phyloP scores from a whole-genome alignment of 768 basidiomycete species.

The Clathrus columnatus region DNA sequence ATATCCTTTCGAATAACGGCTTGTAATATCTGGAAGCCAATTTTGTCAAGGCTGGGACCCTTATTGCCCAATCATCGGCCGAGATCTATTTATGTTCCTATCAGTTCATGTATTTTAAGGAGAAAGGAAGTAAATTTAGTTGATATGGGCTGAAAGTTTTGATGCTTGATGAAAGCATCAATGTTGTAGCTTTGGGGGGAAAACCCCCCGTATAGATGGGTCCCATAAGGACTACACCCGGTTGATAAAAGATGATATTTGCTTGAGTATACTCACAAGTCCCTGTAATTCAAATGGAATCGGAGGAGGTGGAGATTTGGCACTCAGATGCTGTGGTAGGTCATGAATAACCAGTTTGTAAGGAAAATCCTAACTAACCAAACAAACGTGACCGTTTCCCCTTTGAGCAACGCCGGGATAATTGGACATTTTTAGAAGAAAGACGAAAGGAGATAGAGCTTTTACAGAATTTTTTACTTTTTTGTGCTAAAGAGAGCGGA shows the following conservation, averaged over 20 bases:
- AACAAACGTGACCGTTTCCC: neutral
- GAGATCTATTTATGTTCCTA: conserved; percentile 25
- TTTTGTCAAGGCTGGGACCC: conserved; percentile 30
- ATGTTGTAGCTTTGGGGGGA: too few species aligned
- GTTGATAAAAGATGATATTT: neutral
- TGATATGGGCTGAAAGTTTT: too few species aligned
- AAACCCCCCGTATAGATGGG: neutral
- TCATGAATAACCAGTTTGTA: neutral
- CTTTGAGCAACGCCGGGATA: neutral
- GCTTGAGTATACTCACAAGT: conserved; percentile 22
- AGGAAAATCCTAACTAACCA: neutral
- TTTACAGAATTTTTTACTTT: too few species aligned
- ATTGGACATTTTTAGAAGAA: neutral
- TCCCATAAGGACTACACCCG: neutral
- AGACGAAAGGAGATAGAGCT: neutral
- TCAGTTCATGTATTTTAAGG: neutral
- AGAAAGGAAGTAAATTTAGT: neutral
- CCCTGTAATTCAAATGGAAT: conserved; percentile 31
- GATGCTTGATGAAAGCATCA: too few species aligned
- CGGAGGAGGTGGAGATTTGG: conserved; percentile 21
- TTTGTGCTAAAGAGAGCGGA: neutral
- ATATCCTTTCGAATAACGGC: conserved; percentile 36
- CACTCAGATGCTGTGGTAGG: conserved; percentile 26
- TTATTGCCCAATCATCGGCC: conserved; percentile 34
- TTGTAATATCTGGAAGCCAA: conserved; percentile 33